Conservation (phyloP, 108 stramenopile genomes). For the Licmophora abbreviata region DNA sequence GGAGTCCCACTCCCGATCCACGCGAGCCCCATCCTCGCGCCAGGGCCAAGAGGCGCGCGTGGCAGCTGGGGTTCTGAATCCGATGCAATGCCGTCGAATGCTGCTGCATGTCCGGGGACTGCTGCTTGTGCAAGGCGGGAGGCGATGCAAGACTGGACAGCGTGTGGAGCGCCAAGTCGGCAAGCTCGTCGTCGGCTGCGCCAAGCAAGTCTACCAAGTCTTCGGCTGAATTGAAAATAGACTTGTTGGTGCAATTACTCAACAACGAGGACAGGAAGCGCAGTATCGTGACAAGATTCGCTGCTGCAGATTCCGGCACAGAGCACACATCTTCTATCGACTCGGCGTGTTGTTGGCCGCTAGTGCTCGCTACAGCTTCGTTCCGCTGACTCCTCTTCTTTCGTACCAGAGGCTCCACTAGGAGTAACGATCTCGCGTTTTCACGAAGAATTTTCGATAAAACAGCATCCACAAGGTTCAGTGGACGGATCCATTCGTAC, state of each 20-base stretch:
- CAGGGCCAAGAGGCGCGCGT: conserved; percentile 58
- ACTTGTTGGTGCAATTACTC: conserved; percentile 74
- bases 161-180: conserved; percentile 42
- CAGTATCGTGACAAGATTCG: conserved; percentile 43
- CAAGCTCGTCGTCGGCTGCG: conserved; percentile 54
- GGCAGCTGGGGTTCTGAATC: conserved; percentile 18
- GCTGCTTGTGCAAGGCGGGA: conserved; percentile 78
- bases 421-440: conserved; percentile 46
- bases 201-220: conserved; percentile 75
- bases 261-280: conserved; percentile 59
- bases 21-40: conserved; percentile 84
- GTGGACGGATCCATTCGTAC: conserved; percentile 70
- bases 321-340: conserved; percentile 27
- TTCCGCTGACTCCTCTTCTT: conserved; percentile 9
- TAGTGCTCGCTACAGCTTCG: not conserved
- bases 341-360: conserved; percentile 12
- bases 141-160: conserved; percentile 60
- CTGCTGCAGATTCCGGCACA: conserved; percentile 27
- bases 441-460: conserved; percentile 44
- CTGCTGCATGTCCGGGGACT: conserved; percentile 64
- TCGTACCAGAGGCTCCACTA: conserved; percentile 38
- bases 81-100: conserved; percentile 68
- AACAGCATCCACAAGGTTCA: conserved; percentile 74
- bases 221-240: conserved; percentile 66
- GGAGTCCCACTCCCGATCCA: conserved; percentile 70